A percentile compares a stretch with the other conserved stretches of the same genome.
phyloP scores from a whole-genome alignment of 129 eudicot species.

The Pulicaria dysenterica region DNA sequence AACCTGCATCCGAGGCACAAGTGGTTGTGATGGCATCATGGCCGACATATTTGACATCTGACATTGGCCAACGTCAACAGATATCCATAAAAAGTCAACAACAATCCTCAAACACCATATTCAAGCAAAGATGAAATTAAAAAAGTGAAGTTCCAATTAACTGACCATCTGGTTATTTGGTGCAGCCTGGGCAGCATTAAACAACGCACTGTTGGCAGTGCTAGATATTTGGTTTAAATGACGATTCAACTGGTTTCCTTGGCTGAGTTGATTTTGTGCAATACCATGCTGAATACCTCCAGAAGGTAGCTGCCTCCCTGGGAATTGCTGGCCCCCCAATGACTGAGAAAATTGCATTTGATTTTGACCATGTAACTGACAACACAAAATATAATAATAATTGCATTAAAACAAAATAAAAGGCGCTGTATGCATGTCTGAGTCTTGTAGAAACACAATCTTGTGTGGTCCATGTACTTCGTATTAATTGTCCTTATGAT shows the following conservation, averaged over 20 bases:
- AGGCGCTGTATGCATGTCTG: background rate
- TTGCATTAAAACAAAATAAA: constrained; percentile 5
- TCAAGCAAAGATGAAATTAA: background rate
- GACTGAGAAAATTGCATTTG: constrained; percentile 91
- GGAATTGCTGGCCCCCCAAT: constrained; percentile 81
- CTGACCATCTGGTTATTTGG: constrained; percentile 90
- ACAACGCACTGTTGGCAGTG: constrained; percentile 80
- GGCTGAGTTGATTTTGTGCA: constrained; percentile 80
- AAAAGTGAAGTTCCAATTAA: background rate
- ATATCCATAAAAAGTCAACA: constrained; percentile 10
- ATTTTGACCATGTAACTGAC: constrained; percentile 80
- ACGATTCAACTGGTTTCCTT: constrained; percentile 87
- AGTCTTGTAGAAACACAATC: background rate
- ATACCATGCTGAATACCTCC: constrained; percentile 80
- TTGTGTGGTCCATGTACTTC: background rate
- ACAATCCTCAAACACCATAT: constrained; percentile 21
- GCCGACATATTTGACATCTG: constrained; percentile 92
- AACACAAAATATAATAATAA: constrained; percentile 22
- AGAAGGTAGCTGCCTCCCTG: constrained; percentile 75
- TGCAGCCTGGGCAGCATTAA: constrained; percentile 85
- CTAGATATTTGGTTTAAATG: constrained; percentile 90
- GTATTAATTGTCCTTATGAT: background rate
- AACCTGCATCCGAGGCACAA: constrained; percentile 92
- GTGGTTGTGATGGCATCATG: constrained; percentile 87
- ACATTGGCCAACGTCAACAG: constrained; percentile 22